These are phyloP conservation scores for Suhomyces terraborum DNA, from an alignment of 1,139 yeast species.

Conservation along the genomic window DNA sequence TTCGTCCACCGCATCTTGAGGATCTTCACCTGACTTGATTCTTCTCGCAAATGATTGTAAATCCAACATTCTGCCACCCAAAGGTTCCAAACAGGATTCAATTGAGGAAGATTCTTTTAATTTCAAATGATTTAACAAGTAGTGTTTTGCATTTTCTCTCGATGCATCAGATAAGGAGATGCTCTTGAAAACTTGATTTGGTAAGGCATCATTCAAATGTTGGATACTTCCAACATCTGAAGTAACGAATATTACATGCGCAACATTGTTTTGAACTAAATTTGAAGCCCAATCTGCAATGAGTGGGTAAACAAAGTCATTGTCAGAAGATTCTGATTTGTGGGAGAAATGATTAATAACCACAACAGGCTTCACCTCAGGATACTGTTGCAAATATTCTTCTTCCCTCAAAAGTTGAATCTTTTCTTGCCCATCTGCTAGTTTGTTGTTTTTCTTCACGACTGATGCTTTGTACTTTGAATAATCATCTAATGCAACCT, in stretches of 20 bases:
- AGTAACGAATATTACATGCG: slow-evolving; percentile 86
- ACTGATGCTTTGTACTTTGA: slow-evolving; percentile 24
- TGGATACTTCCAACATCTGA: slow-evolving; percentile 81
- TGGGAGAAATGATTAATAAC: slow-evolving; percentile 73
- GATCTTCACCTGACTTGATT: slow-evolving; percentile 82
- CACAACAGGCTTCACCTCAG: slow-evolving; percentile 83
- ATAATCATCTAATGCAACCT: slow-evolving; percentile 57
- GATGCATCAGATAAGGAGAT: slow-evolving; percentile 82
- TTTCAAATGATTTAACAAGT: slow-evolving; percentile 62
- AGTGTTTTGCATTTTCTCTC: slow-evolving; percentile 65
- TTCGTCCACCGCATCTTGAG: slow-evolving; percentile 71
- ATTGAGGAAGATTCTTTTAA: slow-evolving; percentile 35
- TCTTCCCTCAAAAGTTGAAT: slow-evolving; percentile 60
- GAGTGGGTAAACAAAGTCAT: slow-evolving; percentile 71
- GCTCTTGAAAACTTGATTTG: slow-evolving; percentile 82
- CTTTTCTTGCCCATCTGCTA: slow-evolving; percentile 16
- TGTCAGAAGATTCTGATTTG: slow-evolving; percentile 51
- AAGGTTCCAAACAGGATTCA: slow-evolving; percentile 63
- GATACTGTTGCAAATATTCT: slow-evolving; percentile 80
- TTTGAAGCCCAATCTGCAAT: slow-evolving; percentile 88
- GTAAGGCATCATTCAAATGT: slow-evolving; percentile 67
- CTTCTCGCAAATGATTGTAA: slow-evolving; percentile 88
- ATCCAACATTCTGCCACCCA: slow-evolving; percentile 96
- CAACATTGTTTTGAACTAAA: slow-evolving; percentile 73
- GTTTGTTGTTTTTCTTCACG: slow-evolving; percentile 25